phyloP scores from a whole-genome alignment of 495 filamentous ascomycete species.

The Neurospora sp. region DNA sequence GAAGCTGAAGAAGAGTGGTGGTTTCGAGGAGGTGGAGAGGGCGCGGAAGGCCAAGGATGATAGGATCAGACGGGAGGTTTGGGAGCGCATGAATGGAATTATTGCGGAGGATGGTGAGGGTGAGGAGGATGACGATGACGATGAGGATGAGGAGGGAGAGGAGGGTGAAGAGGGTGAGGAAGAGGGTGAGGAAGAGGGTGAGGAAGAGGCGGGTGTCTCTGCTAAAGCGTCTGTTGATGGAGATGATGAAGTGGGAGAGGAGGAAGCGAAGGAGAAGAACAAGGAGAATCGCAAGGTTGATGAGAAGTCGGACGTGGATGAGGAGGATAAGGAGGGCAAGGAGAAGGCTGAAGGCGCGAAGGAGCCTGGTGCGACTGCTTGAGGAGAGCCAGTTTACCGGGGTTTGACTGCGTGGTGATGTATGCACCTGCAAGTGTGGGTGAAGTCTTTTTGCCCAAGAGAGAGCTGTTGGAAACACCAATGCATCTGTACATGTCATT shows the following conservation, averaged over 20 bases:
- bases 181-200: background rate
- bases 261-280: background rate
- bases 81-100: conserved; percentile 56
- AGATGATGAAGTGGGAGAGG: background rate
- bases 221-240: background rate
- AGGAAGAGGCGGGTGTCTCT: background rate
- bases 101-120: conserved; percentile 20
- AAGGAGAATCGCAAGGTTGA: background rate
- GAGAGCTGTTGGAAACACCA: background rate
- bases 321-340: background rate
- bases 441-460: background rate
- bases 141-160: background rate
- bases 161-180: background rate
- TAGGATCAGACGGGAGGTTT: conserved; percentile 72
- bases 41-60: conserved; percentile 80
- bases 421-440: background rate
- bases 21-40: conserved; percentile 87
- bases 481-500: background rate
- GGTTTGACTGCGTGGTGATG: background rate
- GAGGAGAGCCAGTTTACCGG: background rate
- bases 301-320: background rate
- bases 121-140: background rate
- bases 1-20: conserved; percentile 88
- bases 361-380: background rate
- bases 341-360: background rate